phyloP scores from a whole-genome alignment of 148 eudicot species.

The Camellia sinensis region DNA sequence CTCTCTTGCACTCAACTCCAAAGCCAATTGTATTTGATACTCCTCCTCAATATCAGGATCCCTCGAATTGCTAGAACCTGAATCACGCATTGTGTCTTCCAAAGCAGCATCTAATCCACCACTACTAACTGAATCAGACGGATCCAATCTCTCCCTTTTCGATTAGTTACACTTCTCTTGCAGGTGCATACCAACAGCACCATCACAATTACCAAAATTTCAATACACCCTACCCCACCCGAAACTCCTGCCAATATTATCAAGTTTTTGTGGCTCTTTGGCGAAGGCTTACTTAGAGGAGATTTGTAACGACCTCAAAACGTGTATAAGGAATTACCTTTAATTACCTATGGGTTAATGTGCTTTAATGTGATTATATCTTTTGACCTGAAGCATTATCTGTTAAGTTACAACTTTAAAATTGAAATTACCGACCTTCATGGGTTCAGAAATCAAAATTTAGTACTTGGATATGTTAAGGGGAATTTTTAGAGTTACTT shows the following conservation, averaged over 20 bases:
- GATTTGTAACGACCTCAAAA: background rate
- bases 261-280: constrained; percentile 34
- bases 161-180: constrained; percentile 36
- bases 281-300: constrained; percentile 20
- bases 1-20: constrained; percentile 54
- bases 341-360: too few relatives aligned
- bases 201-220: constrained; percentile 37
- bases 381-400: too few relatives aligned
- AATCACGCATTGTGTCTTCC: constrained; percentile 45
- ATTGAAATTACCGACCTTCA: too few relatives aligned
- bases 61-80: constrained; percentile 48
- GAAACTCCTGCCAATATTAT: constrained; percentile 60
- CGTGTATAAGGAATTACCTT: too few relatives aligned
- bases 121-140: constrained; percentile 61
- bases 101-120: constrained; percentile 45
- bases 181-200: constrained; percentile 46
- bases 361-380: too few relatives aligned
- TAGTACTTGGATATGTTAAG: too few relatives aligned
- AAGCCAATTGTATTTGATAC: constrained; percentile 85
- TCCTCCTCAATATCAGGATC: constrained; percentile 56
- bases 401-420: too few relatives aligned
- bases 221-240: constrained; percentile 61
- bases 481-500: too few relatives aligned
- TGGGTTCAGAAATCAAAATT: too few relatives aligned
- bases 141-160: constrained; percentile 54